Evolutionary conservation across 352 stramenopile species (phyloP), one percentile per base, ranked within the genome.

Genomic region (Phytophthora foliorum): DNA sequence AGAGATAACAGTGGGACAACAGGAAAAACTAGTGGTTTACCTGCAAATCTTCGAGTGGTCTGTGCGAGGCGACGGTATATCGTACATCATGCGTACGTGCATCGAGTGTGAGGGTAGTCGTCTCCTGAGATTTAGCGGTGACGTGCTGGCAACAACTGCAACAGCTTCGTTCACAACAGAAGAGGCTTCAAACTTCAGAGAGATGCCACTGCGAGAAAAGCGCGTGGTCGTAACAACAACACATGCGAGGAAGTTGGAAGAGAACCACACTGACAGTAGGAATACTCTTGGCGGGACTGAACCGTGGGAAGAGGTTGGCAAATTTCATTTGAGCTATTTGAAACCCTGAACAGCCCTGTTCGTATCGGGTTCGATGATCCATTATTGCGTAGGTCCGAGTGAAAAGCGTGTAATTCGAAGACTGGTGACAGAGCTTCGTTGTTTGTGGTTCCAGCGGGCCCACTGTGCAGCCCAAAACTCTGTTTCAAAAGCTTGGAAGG

Each of bases 131-230:
- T 58, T 88, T 50, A 84, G 74, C 41, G 80, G 80, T 17, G 80
- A 86, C 27, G 49, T 84, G 44, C 57, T 82, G 27, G 57, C 65
- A 52, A 86, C 72, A 2, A 55, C 58, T 29, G 55, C 59, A 5
- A 34, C 52, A 19, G 67, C 57, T 29, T 69, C 69, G 16, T 75
- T 78, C 29, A 42, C 51, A 0, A 29, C 72, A 17, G 75, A 84
- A 2, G 72, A 82, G 42, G 58, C 64, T 3, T 51, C 60, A 31
- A 72, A 62, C 50, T 44, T 86, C 27, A 31, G 57, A 4, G 80
- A 88, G 51, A 82, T 84, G 68, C 72, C 67, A 22, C 52, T 88
- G 31, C 64, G 67, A 42, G 65, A 61, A 25, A 88, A 88, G 63
- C 72, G 67, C 11, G 68, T 72, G 29, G 53, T 60, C 6, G 48